These are phyloP conservation scores for thale cress (Arabidopsis thaliana) DNA, from an alignment of 345 rosid genomes.

Conservation along the genomic window TAIR10.1 NC_003076.8:16875001-16875500, in stretches of 20 bases:
- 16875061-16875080: slow-evolving; percentile 84
- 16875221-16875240: slow-evolving; percentile 71
- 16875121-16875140: slow-evolving; percentile 81
- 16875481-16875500: slow-evolving; percentile 57
- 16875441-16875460: slow-evolving; percentile 72
- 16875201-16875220: slow-evolving; percentile 46
- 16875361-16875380: slow-evolving; percentile 95
- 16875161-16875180: not conserved
- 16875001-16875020: slow-evolving; percentile 75
- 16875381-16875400: slow-evolving; percentile 71
- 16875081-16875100: slow-evolving; percentile 86
- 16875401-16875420: slow-evolving; percentile 60
- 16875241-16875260: slow-evolving; percentile 97
- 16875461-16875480: slow-evolving; percentile 96
- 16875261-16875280: slow-evolving; percentile 94
- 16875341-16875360: slow-evolving; percentile 37
- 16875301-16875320: slow-evolving; percentile 11
- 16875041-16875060: slow-evolving; percentile 77
- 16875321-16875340: not conserved
- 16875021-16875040: slow-evolving; percentile 61
- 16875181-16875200: slow-evolving; percentile 27
- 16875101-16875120: slow-evolving; percentile 91
- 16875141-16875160: slow-evolving; percentile 56
- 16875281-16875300: slow-evolving; percentile 90
- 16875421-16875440: slow-evolving; percentile 58